Conservation (phyloP, 495 filamentous ascomycete species). For the Lindgomyces ingoldianus region DNA sequence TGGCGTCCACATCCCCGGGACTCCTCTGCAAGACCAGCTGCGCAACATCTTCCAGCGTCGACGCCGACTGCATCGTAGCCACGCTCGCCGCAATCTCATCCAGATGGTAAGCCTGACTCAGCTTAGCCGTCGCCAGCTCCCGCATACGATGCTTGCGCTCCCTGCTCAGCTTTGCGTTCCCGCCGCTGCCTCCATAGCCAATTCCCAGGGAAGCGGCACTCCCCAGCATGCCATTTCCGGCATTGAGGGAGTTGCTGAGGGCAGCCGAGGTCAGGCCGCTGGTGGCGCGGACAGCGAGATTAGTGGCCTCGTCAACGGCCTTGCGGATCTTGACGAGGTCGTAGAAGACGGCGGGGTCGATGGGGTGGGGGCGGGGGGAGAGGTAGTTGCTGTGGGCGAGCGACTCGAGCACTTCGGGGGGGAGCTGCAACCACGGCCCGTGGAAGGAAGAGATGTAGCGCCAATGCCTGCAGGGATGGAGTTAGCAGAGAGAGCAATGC, state of each 20-base stretch:
- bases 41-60: conserved; percentile 78
- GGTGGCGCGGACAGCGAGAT: conserved; percentile 72
- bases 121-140: conserved; percentile 72
- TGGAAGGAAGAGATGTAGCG: conserved; percentile 81
- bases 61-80: conserved; percentile 77
- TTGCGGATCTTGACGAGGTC: conserved; percentile 77
- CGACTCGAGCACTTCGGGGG: conserved; percentile 75
- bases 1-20: conserved; percentile 64
- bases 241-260: conserved; percentile 53
- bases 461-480: conserved; percentile 63
- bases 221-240: conserved; percentile 56
- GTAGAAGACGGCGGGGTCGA: conserved; percentile 79
- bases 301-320: conserved; percentile 73
- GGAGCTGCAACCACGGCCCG: conserved; percentile 82
- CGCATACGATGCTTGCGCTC: conserved; percentile 75
- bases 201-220: conserved; percentile 60
- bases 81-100: conserved; percentile 82
- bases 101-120: conserved; percentile 71
- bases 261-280: conserved; percentile 65
- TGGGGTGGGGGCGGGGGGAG: conserved; percentile 69
- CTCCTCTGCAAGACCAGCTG: conserved; percentile 67
- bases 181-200: conserved; percentile 57
- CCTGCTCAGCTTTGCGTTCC: conserved; percentile 66
- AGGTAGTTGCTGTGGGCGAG: conserved; percentile 78
- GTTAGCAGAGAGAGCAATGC: conserved; percentile 1